These are phyloP conservation scores for Glonium stellatum DNA, from an alignment of 495 filamentous ascomycete genomes.

Conservation along the genomic window DNA sequence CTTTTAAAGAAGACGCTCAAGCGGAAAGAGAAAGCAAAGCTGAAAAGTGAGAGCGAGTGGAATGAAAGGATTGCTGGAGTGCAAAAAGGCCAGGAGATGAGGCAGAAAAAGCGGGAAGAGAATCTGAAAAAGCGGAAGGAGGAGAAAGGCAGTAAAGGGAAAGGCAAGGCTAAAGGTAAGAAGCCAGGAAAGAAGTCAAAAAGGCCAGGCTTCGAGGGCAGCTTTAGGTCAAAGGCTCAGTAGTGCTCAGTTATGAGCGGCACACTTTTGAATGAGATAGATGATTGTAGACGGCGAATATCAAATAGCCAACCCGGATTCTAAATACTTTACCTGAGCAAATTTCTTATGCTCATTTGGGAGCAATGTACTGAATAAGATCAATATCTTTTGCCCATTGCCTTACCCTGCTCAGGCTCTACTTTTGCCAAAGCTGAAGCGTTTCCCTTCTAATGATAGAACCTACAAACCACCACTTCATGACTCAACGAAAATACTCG, in stretches of 20 bases:
- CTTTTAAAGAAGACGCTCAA: constrained; percentile 92
- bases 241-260: neutral
- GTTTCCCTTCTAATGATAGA: too few relatives aligned
- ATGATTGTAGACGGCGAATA: too few relatives aligned
- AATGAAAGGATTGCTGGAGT: constrained; percentile 71
- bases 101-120: constrained; percentile 80
- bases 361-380: too few relatives aligned
- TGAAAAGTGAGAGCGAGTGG: constrained; percentile 87
- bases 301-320: too few relatives aligned
- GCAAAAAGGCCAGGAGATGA: constrained; percentile 63
- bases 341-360: too few relatives aligned
- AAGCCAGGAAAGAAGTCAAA: constrained; percentile 49
- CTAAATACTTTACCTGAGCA: too few relatives aligned
- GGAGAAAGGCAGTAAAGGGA: constrained; percentile 49
- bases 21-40: constrained; percentile 82
- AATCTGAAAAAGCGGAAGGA: constrained; percentile 82
- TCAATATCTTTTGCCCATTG: too few relatives aligned
- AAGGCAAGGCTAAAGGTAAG: constrained; percentile 40
- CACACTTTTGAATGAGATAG: too few relatives aligned
- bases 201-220: constrained; percentile 87
- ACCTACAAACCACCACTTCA: too few relatives aligned
- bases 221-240: constrained; percentile 54
- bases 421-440: too few relatives aligned
- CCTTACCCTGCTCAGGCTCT: too few relatives aligned
- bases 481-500: too few relatives aligned